Percentiles rank a stretch among this genome's conserved stretches.
Evolutionary conservation across 768 basidiomycete species (phyloP).

Genomic region (Tephrocybe rancida): DNA sequence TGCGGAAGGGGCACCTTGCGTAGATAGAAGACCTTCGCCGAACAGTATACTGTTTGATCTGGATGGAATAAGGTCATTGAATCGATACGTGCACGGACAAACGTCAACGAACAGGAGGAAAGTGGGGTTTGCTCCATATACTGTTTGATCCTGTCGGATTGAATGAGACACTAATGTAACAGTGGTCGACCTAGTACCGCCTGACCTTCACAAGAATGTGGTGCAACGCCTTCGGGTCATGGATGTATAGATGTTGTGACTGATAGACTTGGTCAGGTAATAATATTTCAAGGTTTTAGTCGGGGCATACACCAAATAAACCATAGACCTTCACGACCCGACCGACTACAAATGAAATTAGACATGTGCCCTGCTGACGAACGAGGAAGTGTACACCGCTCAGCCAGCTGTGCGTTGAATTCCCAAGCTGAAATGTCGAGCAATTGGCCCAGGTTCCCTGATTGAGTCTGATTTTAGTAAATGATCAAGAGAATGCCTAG

Average conservation of each 20-base stretch:
- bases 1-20: neutral
- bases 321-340: constrained; percentile 8
- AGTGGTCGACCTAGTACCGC: neutral
- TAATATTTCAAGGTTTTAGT: neutral
- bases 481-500: neutral
- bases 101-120: constrained; percentile 2
- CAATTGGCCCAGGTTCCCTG: constrained; percentile 15
- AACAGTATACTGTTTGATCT: constrained; percentile 4
- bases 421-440: constrained; percentile 9
- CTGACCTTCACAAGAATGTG: neutral
- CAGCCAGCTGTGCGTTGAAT: constrained; percentile 9
- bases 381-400: constrained; percentile 7
- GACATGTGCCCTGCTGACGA: neutral
- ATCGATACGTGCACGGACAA: too few species aligned
- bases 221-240: constrained; percentile 12
- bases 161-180: neutral
- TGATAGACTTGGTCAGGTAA: neutral
- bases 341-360: constrained; percentile 7
- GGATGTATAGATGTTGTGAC: neutral
- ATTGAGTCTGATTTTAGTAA: neutral
- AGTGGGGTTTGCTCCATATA: constrained; percentile 3
- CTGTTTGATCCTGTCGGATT: constrained; percentile 6
- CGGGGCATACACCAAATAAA: constrained; percentile 7
- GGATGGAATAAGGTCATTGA: neutral
- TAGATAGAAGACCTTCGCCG: constrained; percentile 7